A percentile compares a stretch with the other conserved stretches of the same genome.
Evolutionary conservation across 257 asterid species (phyloP).

Genomic region (Nicotiana undulata): DNA sequence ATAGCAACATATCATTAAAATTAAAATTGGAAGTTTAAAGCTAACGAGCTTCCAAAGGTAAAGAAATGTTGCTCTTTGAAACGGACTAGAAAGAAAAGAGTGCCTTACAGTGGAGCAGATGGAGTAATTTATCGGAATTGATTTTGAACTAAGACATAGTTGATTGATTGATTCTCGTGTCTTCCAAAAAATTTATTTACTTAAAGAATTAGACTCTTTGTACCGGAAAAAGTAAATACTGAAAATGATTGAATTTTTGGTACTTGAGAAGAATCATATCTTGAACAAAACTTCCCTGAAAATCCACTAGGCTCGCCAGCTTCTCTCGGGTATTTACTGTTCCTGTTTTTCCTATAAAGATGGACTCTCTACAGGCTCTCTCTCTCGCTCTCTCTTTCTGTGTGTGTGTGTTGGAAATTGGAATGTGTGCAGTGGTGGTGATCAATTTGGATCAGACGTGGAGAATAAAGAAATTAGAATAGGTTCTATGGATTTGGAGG

Average conservation of each 20-base stretch:
- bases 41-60: no score
- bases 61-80: no score
- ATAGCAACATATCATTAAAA: no score
- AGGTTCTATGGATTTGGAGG: conserved; percentile 13
- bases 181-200: not conserved
- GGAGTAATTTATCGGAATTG: no score
- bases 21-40: no score
- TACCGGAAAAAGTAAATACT: not conserved
- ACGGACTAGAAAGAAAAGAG: no score
- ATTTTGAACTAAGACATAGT: no score
- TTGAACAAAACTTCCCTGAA: conserved; percentile 15
- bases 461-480: conserved; percentile 19
- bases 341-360: not conserved
- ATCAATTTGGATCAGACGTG: conserved; percentile 11
- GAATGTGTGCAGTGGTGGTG: conserved; percentile 17
- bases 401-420: not conserved
- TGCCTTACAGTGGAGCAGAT: no score
- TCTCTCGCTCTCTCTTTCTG: not conserved
- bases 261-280: conserved; percentile 34
- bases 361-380: not conserved
- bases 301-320: conserved; percentile 10
- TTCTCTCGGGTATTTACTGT: conserved; percentile 27
- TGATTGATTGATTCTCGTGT: not conserved
- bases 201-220: not conserved
- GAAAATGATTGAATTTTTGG: not conserved